Base-by-base conservation (phyloP, 805 yeast species). In the Torulaspora indica region DNA sequence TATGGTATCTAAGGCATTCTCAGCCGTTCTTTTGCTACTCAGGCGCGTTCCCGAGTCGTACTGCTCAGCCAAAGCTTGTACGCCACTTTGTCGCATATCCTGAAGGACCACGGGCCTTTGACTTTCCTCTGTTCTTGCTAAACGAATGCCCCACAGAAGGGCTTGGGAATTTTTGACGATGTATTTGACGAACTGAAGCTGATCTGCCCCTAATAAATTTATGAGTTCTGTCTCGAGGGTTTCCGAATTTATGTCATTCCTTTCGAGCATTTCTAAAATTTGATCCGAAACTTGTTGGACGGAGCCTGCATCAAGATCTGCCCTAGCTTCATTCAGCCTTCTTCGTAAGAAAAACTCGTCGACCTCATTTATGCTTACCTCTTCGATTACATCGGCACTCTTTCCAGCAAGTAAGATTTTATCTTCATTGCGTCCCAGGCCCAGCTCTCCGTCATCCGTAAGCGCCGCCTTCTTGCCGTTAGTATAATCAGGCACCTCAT, bases 261-360 rank as follows among this genome's bases (percentile, higher is more conserved):
- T 57, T 1, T 68, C 61, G 2, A 88, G 58, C 8, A 71, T 49
- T 1, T 57, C 59, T 17, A 72, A 60, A 1, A 82, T 65, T 10
- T 66, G 58, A 1, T 62, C 54, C 5, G 81, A 60, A 4, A 70
- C 53, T 22, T 69, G 71, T 30, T 71, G 74, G 13, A 69, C 38
- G 32, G 61, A 57, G 57, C 58, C 69, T 49, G 73, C 61, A 52
- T 78, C 78, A 20, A 56, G 52, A 37, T 60, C 66, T 6, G 43
- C 52, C 32, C 58, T 57, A 4, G 55, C 53, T 1, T 63, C 41
- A 0, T 77, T 60, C 1, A 85, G 50, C 39, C 72, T 70, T 45
- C 78, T 68, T 40, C 77, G 77, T 2, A 85, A 62, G 75, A 79
- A 85, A 45, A 67, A 73, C 5, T 73, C 65, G 41, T 72, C 76